These are phyloP conservation scores for Viola pubescens DNA, from an alignment of 441 rosid genomes.

Conservation along the genomic window DNA sequence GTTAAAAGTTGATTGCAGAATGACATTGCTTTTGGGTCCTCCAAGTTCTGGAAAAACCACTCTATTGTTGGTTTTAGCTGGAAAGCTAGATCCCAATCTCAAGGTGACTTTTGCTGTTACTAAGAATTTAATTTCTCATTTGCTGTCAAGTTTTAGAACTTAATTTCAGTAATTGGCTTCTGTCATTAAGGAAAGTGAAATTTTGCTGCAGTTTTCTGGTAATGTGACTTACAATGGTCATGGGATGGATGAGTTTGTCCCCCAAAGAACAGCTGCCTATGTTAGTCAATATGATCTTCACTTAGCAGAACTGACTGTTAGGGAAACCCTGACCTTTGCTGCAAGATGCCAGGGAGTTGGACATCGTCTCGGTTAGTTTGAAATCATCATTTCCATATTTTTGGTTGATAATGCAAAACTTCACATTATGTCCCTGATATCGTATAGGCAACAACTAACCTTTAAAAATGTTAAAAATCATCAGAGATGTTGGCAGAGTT, in stretches of 20 bases:
- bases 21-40: conserved; percentile 43
- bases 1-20: conserved; percentile 18
- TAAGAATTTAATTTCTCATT: not conserved
- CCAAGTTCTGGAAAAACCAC: conserved; percentile 30
- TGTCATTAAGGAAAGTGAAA: not conserved
- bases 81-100: conserved; percentile 22
- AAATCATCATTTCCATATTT: too few species aligned
- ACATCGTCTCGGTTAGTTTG: conserved; percentile 17
- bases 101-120: conserved; percentile 7
- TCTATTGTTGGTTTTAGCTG: conserved; percentile 27
- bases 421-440: too few species aligned
- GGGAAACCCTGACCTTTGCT: conserved; percentile 27
- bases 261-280: conserved; percentile 28
- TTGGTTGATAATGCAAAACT: too few species aligned
- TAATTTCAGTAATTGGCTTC: too few species aligned
- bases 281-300: conserved; percentile 26
- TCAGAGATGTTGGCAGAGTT: conserved; percentile 22
- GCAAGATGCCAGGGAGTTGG: conserved; percentile 31
- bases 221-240: conserved; percentile 28
- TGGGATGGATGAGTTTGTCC: conserved; percentile 25
- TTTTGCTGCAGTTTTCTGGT: conserved; percentile 21
- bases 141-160: too few species aligned
- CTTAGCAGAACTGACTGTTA: conserved; percentile 25
- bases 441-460: too few species aligned
- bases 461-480: not conserved